Conservation (phyloP, 1,139 yeast species). For the Kodamaea suecica region DNA sequence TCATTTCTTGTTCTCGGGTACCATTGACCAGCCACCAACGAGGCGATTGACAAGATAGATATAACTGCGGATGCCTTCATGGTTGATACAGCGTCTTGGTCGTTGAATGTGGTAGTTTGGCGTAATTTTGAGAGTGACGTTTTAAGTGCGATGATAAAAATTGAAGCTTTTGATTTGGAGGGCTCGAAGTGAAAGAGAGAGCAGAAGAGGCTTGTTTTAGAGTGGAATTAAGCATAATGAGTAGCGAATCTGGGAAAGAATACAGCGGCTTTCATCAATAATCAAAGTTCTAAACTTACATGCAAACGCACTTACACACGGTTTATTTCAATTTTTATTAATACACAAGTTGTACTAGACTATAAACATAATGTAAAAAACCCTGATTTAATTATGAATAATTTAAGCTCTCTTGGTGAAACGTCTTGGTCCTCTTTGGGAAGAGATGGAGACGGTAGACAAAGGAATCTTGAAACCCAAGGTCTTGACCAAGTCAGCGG, state of each 20-base stretch:
- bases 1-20: conserved; percentile 36
- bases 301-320: too few species aligned
- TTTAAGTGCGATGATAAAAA: too few species aligned
- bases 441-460: conserved; percentile 86
- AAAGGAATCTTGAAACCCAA: conserved; percentile 96
- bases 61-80: conserved; percentile 11
- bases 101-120: neutral
- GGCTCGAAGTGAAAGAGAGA: too few species aligned
- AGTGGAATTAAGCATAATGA: too few species aligned
- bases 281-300: too few species aligned
- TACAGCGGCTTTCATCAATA: too few species aligned
- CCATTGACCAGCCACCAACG: conserved; percentile 24
- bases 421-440: conserved; percentile 93
- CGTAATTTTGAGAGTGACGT: too few species aligned
- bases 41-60: conserved; percentile 5
- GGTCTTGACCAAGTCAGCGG: conserved; percentile 93
- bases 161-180: too few species aligned
- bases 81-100: neutral
- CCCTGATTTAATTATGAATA: conserved; percentile 6
- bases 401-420: conserved; percentile 89
- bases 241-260: too few species aligned
- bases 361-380: conserved; percentile 4
- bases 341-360: conserved; percentile 6
- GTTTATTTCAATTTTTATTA: conserved; percentile 5
- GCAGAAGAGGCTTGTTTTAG: too few species aligned